Evolutionary conservation across 192 early-diverging fungal genomes (phyloP), one percentile per base, ranked within the genome.

Genomic region (Pilobolus umbonatus): DNA sequence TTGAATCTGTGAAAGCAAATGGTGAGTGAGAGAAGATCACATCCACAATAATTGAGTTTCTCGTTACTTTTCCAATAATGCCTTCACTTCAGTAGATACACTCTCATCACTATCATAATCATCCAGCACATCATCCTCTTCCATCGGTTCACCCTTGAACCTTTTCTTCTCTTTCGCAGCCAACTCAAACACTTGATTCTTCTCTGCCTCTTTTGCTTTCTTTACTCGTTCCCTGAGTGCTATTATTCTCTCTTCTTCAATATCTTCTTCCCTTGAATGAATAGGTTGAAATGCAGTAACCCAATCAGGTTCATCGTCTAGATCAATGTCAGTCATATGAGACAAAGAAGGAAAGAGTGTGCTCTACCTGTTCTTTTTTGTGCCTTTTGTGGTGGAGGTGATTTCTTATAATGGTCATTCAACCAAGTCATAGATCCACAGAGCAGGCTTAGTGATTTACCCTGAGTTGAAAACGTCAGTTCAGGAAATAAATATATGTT

Each of bases 341-440:
- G 4, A 1, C 9, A 14, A 35, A 35, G 34, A 35, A 10, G 28
- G 0, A 0, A 21, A 10, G n/a, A 0, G 0, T 46, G 19, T 26
- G 15, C 26, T 7, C 15, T 35, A 8, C 11, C 34, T 35, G 11
- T 35, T 35, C 11, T 51, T 6, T 34, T 14, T 15, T n/a, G 2
- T 54, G 28, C 15, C 36, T 35, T 22, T 26, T 32, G 17, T 21
- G 44, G 10, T 5, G 17, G 46, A 9, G 30, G 7, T 21, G 43
- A 15, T 14, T 42, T 31, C 1, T 73, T 40, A 12, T 62, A 61
- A 47, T 82, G 59, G 59, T 89, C 87, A 17, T 68, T 64, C 15
- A 94, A 77, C 95, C 95, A 97, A 29, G 75, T 83, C 15, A 95
- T 60, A 1, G 90, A 77, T 0, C 91, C 90, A 73, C 91, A 94